Evolutionary conservation across 2,329 filamentous ascomycete genomes (phyloP).

Genomic region (Westerdykella ornata): DNA sequence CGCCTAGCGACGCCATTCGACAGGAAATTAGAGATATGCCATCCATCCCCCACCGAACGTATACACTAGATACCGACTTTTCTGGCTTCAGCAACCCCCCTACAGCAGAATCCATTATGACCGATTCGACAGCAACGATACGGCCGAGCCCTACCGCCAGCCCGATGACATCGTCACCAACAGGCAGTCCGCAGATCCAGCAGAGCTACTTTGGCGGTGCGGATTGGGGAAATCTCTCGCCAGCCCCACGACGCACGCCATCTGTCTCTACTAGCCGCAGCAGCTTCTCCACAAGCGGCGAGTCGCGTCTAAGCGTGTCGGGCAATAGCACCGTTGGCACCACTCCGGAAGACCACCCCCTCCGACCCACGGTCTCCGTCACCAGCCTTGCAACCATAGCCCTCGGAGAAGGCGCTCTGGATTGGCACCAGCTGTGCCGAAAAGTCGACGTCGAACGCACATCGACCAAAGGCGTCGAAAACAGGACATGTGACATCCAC

Average conservation of each 20-base stretch:
- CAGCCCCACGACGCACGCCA: slow-evolving; percentile 7
- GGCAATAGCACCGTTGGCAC: too few relatives aligned
- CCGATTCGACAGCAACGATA: slow-evolving; percentile 10
- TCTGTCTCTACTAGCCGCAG: slow-evolving; percentile 18
- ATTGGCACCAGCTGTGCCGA: too few relatives aligned
- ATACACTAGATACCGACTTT: slow-evolving; percentile 23
- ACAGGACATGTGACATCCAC: too few relatives aligned
- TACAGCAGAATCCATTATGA: slow-evolving; percentile 6
- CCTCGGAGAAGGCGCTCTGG: too few relatives aligned
- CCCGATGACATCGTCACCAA: slow-evolving; percentile 11
- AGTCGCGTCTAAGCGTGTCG: too few relatives aligned
- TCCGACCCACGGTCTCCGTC: too few relatives aligned
- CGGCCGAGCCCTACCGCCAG: slow-evolving; percentile 8
- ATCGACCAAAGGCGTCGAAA: too few relatives aligned
- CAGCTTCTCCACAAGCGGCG: too few relatives aligned
- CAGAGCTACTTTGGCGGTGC: slow-evolving; percentile 12
- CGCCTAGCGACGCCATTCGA: too few relatives aligned
- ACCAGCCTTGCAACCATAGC: too few relatives aligned
- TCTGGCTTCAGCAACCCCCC: slow-evolving; percentile 9
- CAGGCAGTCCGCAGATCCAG: slow-evolving; percentile 10
- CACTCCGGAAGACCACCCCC: too few relatives aligned
- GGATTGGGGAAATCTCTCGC: slow-evolving; percentile 14
- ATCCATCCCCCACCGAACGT: slow-evolving; percentile 19
- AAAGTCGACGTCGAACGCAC: too few relatives aligned
- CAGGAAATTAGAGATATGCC: slow-evolving; percentile 23